Percentiles rank a stretch among this genome's conserved stretches.
Evolutionary conservation across 2,329 filamentous ascomycete species (phyloP).

Genomic region (Diaporthe velutina): DNA sequence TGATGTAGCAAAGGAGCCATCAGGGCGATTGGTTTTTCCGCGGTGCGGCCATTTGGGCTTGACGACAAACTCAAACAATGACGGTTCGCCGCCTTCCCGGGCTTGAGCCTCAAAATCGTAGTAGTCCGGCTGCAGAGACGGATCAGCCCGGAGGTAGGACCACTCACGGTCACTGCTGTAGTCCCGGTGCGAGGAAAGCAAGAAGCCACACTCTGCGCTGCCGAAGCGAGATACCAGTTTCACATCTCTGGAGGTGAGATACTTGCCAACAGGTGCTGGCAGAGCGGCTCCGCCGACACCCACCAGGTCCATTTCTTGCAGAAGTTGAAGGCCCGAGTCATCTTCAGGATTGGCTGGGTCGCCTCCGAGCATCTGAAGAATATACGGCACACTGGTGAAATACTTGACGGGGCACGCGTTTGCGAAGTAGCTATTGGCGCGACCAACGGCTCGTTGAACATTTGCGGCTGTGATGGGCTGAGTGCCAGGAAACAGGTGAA

Average conservation of each 20-base stretch:
- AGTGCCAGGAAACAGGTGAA: constrained; percentile 73
- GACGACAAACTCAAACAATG: constrained; percentile 67
- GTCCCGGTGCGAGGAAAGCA: constrained; percentile 72
- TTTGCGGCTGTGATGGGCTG: constrained; percentile 69
- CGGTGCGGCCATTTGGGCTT: constrained; percentile 69
- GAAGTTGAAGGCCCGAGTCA: constrained; percentile 53
- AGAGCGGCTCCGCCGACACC: constrained; percentile 74
- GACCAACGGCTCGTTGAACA: constrained; percentile 60
- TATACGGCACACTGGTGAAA: constrained; percentile 73
- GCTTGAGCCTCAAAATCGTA: constrained; percentile 61
- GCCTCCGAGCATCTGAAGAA: constrained; percentile 65
- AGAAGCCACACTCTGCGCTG: constrained; percentile 75
- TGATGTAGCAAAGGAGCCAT: constrained; percentile 73
- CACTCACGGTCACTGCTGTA: constrained; percentile 68
- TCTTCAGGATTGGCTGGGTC: constrained; percentile 46
- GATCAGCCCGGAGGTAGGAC: constrained; percentile 66
- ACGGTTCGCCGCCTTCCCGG: constrained; percentile 45
- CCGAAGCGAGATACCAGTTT: constrained; percentile 74
- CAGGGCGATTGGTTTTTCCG: constrained; percentile 67
- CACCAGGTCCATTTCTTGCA: constrained; percentile 69
- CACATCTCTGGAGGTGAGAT: constrained; percentile 62
- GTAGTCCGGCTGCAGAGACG: constrained; percentile 42
- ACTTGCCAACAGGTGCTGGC: constrained; percentile 64
- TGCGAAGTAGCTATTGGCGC: constrained; percentile 46
- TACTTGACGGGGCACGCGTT: constrained; percentile 58